Evolutionary conservation across 2,329 filamentous ascomycete species (phyloP).

Genomic region (Colletotrichum sp.): DNA sequence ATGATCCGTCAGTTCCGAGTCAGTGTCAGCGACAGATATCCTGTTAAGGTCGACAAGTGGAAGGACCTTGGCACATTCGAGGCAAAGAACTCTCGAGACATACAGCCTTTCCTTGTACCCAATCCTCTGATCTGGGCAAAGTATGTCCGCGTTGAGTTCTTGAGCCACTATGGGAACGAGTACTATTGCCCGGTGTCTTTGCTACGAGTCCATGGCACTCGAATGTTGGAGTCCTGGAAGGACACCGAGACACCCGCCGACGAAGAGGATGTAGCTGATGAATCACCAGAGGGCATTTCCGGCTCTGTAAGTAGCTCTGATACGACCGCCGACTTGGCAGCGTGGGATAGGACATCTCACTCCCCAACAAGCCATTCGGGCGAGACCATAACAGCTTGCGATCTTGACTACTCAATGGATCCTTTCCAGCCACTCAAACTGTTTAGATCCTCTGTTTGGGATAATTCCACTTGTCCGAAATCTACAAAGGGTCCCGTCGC

Average conservation of each 20-base stretch:
- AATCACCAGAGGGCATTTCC: not conserved
- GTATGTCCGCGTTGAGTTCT: slow-evolving; percentile 89
- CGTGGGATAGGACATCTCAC: not conserved
- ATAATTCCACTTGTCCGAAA: not conserved
- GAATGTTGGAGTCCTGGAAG: slow-evolving; percentile 93
- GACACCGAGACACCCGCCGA: slow-evolving; percentile 71
- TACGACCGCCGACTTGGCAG: not conserved
- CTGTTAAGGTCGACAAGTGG: slow-evolving; percentile 92
- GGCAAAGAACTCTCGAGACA: slow-evolving; percentile 88
- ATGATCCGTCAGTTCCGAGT: slow-evolving; percentile 92
- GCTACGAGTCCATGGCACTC: slow-evolving; percentile 90
- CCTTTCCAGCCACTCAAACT: not conserved
- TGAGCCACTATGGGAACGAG: slow-evolving; percentile 94
- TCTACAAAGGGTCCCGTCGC: not conserved
- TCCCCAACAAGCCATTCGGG: not conserved
- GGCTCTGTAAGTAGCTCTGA: not conserved
- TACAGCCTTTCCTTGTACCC: slow-evolving; percentile 93
- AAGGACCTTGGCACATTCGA: slow-evolving; percentile 87
- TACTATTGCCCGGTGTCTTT: slow-evolving; percentile 95
- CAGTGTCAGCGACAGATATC: slow-evolving; percentile 93
- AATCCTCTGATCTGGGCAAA: slow-evolving; percentile 96
- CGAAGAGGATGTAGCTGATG: slow-evolving; percentile 64
- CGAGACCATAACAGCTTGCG: not conserved
- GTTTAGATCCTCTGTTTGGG: not conserved
- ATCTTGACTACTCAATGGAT: not conserved